These are phyloP conservation scores for Tetraselmis chui DNA, from an alignment of 139 green algal species.

Conservation along the genomic window DNA sequence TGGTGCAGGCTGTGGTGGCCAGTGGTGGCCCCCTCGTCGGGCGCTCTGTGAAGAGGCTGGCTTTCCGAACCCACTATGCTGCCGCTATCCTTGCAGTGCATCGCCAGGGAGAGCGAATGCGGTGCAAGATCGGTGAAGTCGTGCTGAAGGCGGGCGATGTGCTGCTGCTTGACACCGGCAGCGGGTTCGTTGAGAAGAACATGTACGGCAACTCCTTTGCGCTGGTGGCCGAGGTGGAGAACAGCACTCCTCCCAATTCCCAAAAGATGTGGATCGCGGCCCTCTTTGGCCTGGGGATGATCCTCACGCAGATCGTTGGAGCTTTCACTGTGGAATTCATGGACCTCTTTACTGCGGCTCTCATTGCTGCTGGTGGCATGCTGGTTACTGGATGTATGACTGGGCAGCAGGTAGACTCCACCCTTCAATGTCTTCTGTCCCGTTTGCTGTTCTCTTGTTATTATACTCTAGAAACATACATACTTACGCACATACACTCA, in stretches of 20 bases:
- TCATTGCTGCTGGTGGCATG: slow-evolving; percentile 51
- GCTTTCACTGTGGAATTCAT: slow-evolving; percentile 18
- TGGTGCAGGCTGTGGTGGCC: slow-evolving; percentile 13
- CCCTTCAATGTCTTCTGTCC: too few species aligned
- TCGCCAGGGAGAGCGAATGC: slow-evolving; percentile 23
- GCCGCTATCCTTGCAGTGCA: slow-evolving; percentile 1
- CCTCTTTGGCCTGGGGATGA: slow-evolving; percentile 32
- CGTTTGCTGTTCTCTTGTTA: too few species aligned
- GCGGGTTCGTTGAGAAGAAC: slow-evolving; percentile 39
- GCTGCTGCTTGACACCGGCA: slow-evolving; percentile 48
- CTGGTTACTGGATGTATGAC: slow-evolving; percentile 54
- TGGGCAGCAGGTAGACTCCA: slow-evolving; percentile 34
- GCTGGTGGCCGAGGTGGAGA: slow-evolving; percentile 44
- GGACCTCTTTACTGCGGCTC: slow-evolving; percentile 34
- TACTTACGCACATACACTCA: too few species aligned
- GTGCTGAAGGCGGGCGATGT: slow-evolving; percentile 42
- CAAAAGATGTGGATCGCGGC: slow-evolving; percentile 35
- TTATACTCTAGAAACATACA: too few species aligned
- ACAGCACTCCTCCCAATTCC: slow-evolving; percentile 36
- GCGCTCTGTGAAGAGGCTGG: not conserved
- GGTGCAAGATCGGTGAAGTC: slow-evolving; percentile 42
- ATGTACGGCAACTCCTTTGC: slow-evolving; percentile 40
- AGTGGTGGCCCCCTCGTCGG: not conserved
- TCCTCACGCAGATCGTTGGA: slow-evolving; percentile 35
- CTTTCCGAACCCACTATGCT: not conserved